phyloP scores from a whole-genome alignment of 2,329 filamentous ascomycete species.

The Fusarium acutatum region DNA sequence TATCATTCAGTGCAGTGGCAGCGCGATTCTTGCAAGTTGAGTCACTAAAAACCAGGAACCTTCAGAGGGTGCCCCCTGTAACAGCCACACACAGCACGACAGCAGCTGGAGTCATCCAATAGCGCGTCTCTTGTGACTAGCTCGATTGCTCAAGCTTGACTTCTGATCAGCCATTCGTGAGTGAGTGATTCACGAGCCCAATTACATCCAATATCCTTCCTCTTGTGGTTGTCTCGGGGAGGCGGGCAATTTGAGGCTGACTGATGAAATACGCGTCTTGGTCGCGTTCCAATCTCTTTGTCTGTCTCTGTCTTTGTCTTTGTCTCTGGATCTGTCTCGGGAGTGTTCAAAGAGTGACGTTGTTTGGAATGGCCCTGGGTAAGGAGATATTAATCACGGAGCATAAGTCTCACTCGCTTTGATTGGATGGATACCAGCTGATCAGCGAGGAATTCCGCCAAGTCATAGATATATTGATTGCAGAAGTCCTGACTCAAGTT shows the following conservation, averaged over 20 bases:
- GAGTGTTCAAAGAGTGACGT: not conserved
- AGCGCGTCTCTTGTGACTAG: not conserved
- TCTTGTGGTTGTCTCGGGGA: slow-evolving; percentile 1
- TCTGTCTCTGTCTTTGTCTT: not conserved
- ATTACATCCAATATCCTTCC: not conserved
- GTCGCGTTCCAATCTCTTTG: slow-evolving; percentile 2
- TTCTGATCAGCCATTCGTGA: slow-evolving; percentile 20
- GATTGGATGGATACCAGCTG: not conserved
- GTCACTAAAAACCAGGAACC: not conserved
- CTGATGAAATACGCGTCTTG: not conserved
- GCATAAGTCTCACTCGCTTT: not conserved
- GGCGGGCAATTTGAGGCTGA: not conserved
- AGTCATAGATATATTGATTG: not conserved
- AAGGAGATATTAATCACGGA: not conserved
- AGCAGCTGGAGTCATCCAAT: not conserved
- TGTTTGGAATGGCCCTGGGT: not conserved
- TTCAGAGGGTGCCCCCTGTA: not conserved
- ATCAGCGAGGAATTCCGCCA: not conserved
- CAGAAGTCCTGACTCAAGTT: not conserved
- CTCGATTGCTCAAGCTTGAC: not conserved
- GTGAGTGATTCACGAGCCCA: not conserved
- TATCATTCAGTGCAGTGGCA: not conserved
- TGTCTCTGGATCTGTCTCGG: slow-evolving; percentile 12
- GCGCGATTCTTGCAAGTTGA: not conserved
- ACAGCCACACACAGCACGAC: not conserved